These are phyloP conservation scores for Musa beccarii DNA, from an alignment of 176 grass and related monocot genomes.

Conservation along the genomic window DNA sequence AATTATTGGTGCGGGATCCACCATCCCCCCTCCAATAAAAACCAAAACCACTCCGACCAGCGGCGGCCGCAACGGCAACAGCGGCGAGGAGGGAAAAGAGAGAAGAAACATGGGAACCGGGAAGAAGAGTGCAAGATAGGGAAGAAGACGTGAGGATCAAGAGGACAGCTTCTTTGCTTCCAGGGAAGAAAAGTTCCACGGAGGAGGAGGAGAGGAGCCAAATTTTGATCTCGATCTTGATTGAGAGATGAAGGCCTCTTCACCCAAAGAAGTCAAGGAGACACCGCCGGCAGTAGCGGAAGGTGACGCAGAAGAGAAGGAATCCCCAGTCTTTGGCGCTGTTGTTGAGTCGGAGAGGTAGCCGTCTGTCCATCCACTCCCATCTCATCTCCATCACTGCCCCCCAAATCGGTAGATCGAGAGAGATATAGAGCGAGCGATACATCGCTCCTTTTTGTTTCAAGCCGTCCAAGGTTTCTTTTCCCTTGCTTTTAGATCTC, in stretches of 20 bases:
- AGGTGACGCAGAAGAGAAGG: neutral
- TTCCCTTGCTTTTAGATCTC: neutral
- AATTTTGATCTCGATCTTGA: neutral
- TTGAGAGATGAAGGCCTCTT: neutral
- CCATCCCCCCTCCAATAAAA: neutral
- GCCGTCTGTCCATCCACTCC: neutral
- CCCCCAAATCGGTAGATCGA: too few relatives aligned
- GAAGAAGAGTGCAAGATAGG: neutral
- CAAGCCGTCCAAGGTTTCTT: too few relatives aligned
- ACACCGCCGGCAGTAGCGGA: neutral
- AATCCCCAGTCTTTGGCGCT: neutral
- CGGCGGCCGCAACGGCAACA: neutral
- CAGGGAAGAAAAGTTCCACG: neutral
- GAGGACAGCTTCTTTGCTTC: too few relatives aligned
- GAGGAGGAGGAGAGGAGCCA: neutral
- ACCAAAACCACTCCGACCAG: neutral
- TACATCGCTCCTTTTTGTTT: neutral
- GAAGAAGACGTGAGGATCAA: too few relatives aligned
- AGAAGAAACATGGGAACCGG: neutral
- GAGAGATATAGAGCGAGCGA: neutral
- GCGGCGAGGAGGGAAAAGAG: too few relatives aligned
- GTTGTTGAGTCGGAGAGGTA: neutral
- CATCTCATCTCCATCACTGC: neutral
- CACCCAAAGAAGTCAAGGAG: neutral
- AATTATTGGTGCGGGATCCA: neutral